A percentile compares a stretch with the other conserved stretches of the same genome.
These are phyloP conservation scores for Penicillium griseofulvum DNA, from an alignment of 2,329 filamentous ascomycete species.

Conservation along the genomic window DNA sequence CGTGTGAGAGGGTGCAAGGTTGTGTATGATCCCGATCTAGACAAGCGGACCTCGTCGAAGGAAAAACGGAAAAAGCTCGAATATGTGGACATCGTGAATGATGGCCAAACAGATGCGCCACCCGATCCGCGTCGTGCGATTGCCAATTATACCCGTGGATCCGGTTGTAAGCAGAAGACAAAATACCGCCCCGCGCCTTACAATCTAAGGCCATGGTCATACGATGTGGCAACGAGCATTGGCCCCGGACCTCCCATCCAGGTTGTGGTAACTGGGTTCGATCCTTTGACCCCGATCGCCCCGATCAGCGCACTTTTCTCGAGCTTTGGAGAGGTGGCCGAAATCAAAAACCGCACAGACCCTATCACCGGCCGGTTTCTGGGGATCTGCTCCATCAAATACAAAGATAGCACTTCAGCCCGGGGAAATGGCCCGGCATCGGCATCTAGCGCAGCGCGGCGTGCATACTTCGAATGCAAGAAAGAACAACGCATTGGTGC, in stretches of 20 bases:
- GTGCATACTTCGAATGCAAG: constrained; percentile 69
- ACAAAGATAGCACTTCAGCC: constrained; percentile 65
- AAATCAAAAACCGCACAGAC: constrained; percentile 91
- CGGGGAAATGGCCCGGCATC: constrained; percentile 56
- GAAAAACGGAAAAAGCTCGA: constrained; percentile 55
- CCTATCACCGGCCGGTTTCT: constrained; percentile 91
- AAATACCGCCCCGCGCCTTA: constrained; percentile 74
- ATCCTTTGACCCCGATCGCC: constrained; percentile 74
- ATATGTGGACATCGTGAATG: constrained; percentile 52
- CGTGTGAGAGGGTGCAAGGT: constrained; percentile 58
- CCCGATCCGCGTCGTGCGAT: constrained; percentile 77
- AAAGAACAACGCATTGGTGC: constrained; percentile 78
- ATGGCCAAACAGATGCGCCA: constrained; percentile 62
- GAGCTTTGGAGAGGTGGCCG: constrained; percentile 68
- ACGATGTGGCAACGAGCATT: constrained; percentile 78
- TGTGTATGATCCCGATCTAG: constrained; percentile 63
- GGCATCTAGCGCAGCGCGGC: constrained; percentile 76
- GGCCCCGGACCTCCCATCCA: constrained; percentile 87
- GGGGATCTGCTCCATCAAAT: constrained; percentile 88
- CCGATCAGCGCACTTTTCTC: constrained; percentile 40
- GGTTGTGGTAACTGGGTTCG: constrained; percentile 93
- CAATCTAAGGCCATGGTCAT: constrained; percentile 74
- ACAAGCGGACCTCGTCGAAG: constrained; percentile 55
- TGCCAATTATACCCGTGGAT: constrained; percentile 60
- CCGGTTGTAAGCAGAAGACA: constrained; percentile 64